A percentile compares a stretch with the other conserved stretches of the same genome.
These are phyloP conservation scores for Nidula niveotomentosa DNA, from an alignment of 1,284 basidiomycete species.

Conservation along the genomic window DNA sequence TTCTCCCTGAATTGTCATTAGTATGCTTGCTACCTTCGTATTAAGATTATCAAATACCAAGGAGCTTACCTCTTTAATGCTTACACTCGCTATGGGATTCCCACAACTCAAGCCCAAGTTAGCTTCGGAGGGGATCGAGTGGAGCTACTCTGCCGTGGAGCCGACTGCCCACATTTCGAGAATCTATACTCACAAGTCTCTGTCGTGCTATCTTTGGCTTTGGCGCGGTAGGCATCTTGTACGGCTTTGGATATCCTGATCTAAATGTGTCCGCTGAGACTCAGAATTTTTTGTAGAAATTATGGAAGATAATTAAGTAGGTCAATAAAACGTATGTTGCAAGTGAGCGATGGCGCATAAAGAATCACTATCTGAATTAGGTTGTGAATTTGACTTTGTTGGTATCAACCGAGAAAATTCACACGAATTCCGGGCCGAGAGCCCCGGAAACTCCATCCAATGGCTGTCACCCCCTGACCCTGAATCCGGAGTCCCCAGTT, in stretches of 20 bases:
- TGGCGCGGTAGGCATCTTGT: constrained; percentile 18
- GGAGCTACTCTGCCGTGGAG: constrained; percentile 39
- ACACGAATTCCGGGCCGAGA: no score
- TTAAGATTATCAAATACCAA: neutral
- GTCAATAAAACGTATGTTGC: neutral
- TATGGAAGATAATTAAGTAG: neutral
- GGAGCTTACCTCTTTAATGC: constrained; percentile 35
- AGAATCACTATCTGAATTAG: neutral
- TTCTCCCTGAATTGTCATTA: constrained; percentile 39
- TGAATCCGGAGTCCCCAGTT: no score
- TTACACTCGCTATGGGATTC: constrained; percentile 43
- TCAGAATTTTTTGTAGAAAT: neutral
- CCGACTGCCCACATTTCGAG: constrained; percentile 33
- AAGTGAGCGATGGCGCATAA: neutral
- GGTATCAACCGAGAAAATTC: no score
- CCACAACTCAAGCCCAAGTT: constrained; percentile 51
- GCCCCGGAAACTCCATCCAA: no score
- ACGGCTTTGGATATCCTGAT: constrained; percentile 1
- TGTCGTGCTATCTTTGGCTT: constrained; percentile 13
- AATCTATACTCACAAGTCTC: constrained; percentile 9
- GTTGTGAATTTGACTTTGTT: neutral
- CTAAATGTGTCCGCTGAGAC: no score
- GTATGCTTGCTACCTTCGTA: neutral
- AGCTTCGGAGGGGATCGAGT: constrained; percentile 36
- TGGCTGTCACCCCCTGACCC: no score